Evolutionary conservation across 2,329 filamentous ascomycete genomes (phyloP), one percentile per base, ranked within the genome.

Genomic region (Pseudocercospora crystallina): DNA sequence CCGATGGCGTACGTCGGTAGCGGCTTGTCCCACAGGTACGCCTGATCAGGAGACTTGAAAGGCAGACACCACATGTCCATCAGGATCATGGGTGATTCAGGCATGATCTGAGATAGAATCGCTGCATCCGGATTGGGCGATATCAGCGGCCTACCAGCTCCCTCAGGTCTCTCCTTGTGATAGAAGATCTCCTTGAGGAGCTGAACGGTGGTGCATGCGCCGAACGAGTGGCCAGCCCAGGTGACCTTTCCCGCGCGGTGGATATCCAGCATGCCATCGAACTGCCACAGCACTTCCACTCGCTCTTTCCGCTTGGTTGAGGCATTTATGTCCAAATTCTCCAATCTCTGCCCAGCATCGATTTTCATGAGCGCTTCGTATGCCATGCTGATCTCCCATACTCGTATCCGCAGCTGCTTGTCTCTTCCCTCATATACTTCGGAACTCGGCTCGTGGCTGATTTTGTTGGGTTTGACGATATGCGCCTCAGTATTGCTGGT

Each of bases 61-160:
- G 89, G 87, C 57, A 91, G 79, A 54, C 84, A 85, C 89, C 89
- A 95, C 71, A 90, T 83, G 62, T 95, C 90, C 8, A 95, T 79
- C 1, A 95, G 75, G 51, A 89, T 78, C 1, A 84, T 73, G 0
- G 86, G 80, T 8, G 81, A 87, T 36, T 76, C 73, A 1, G 84
- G 78, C 0, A 85, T 90, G 56, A 95, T 80, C 66, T 92, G 89
- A 2, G 69, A 67, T 35, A 78, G 71, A 17, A 94, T 74, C 0
- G 74, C 70, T 0, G 83, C 85, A 39, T 76, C 71, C 5, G 72
- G 64, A 1, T 71, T 69, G 0, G 87, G 86, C 0, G 68, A 71
- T 66, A 85, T 90, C 0, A 92, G 74, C 0, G 85, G 81, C 20
- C 73, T 74, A 43, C 76, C 73, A 55, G 80, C 79, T 29, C 67